These are phyloP conservation scores for Halenospora varia DNA, from an alignment of 495 filamentous ascomycete genomes.

Conservation along the genomic window DNA sequence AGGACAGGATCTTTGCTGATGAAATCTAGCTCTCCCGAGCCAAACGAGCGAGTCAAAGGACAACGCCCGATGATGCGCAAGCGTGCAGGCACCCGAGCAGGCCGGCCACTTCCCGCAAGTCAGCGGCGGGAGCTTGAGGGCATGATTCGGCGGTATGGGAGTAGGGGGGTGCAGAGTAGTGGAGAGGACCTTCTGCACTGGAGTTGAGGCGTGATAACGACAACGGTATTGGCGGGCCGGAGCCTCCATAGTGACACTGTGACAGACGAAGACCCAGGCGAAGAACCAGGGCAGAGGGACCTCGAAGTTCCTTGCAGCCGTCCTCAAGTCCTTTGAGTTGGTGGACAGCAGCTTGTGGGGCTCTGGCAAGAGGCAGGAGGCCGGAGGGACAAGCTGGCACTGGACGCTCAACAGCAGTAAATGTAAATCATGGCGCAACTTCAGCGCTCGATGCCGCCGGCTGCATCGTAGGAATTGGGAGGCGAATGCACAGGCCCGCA, in stretches of 20 bases:
- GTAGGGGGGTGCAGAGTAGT: neutral
- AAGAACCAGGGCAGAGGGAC: neutral
- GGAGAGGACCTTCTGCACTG: neutral
- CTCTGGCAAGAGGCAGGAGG: neutral
- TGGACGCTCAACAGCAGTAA: too few relatives aligned
- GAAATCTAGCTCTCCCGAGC: neutral
- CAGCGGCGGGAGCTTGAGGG: slow-evolving; percentile 2
- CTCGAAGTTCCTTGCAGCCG: neutral
- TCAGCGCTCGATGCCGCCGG: neutral
- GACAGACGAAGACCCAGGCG: neutral
- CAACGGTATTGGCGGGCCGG: slow-evolving; percentile 20
- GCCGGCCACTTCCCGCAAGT: neutral
- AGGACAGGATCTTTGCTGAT: slow-evolving; percentile 12
- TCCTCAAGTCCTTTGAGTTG: neutral
- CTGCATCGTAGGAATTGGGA: neutral
- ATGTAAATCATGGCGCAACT: neutral
- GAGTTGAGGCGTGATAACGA: slow-evolving; percentile 1
- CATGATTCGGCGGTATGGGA: neutral
- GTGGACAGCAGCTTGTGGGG: neutral
- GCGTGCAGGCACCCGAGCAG: neutral
- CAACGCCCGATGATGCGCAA: neutral
- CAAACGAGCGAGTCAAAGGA: neutral
- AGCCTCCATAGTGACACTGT: neutral
- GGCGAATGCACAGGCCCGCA: too few relatives aligned
- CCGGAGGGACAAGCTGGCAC: too few relatives aligned